These are phyloP conservation scores for Populus deltoides DNA, from an alignment of 345 rosid genomes.

Conservation along the genomic window DNA sequence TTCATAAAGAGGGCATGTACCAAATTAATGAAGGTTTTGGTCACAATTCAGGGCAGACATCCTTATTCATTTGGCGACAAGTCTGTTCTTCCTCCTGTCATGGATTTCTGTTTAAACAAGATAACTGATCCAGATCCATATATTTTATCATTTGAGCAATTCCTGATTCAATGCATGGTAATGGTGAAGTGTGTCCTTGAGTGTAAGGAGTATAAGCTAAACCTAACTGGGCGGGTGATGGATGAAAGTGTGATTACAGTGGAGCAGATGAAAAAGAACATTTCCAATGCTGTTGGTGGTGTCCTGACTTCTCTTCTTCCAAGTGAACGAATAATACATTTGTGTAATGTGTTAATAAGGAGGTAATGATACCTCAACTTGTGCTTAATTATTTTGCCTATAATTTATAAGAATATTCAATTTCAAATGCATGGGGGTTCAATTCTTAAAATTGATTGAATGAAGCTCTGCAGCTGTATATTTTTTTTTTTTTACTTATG, in stretches of 20 bases:
- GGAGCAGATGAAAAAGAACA: conserved; percentile 83
- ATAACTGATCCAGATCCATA: conserved; percentile 69
- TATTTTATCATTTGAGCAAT: conserved; percentile 60
- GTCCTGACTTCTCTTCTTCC: conserved; percentile 80
- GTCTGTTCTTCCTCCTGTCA: conserved; percentile 68
- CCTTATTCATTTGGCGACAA: conserved; percentile 94
- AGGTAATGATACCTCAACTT: conserved; percentile 47
- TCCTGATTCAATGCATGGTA: conserved; percentile 95
- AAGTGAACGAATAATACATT: conserved; percentile 62
- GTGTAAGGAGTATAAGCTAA: conserved; percentile 92
- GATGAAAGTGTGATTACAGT: conserved; percentile 68
- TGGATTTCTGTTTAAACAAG: conserved; percentile 89
- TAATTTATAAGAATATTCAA: background rate
- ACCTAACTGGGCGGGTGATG: conserved; percentile 80
- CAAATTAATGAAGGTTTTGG: conserved; percentile 87
- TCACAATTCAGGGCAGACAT: conserved; percentile 81
- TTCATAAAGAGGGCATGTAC: conserved; percentile 81
- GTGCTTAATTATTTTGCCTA: background rate
- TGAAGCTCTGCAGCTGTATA: background rate
- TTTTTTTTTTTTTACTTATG: background rate
- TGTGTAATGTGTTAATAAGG: conserved; percentile 86
- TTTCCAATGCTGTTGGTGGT: conserved; percentile 62
- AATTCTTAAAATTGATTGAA: background rate
- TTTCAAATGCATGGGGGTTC: background rate
- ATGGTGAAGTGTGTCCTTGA: conserved; percentile 82